Base-by-base conservation (phyloP, 169 alveolate genomes). In the Eimeria falciformis region DNA sequence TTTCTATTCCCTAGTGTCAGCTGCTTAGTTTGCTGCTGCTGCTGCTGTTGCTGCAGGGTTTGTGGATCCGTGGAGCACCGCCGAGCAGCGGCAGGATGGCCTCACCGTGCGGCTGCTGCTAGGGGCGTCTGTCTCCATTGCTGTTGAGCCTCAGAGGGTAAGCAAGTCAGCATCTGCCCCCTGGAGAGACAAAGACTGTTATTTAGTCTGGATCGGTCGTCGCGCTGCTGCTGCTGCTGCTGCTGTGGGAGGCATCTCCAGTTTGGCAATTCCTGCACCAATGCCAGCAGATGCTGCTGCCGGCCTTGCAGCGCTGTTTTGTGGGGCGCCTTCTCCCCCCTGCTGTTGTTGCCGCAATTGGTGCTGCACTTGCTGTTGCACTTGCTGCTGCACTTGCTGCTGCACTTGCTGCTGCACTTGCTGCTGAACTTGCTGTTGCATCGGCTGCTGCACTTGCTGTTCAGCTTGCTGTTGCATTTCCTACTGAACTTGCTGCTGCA, bases 71-170 rank as follows among this genome's bases (percentile, higher is more conserved):
- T 62, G 73, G 73, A n/a, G 73, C 29, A 62, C 33, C 73, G 37
- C 17, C 6, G 73, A 62, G 73, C 73, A 62, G 73, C 73, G 73
- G 40, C 73, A 62, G 73, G 73, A 62, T n/a, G 73, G 73, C 37
- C 73, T 62, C 37, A 12, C 25, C 14, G 73, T 62, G 73, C 17
- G 73, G 73, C 73, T 62, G 29, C 33, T 62, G 73, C 73, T 62
- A 29, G 73, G 73, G n/a, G 2, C 73, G 37, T 62, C 73, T n/a
- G 73, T 62, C 37, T 14, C 73, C 25, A n/a, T n/a, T 12, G 17
- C 73, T 7, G 73, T 62, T n/a, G 73, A 62, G 73, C 73, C 73
- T 14, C 73, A 3, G 25, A 14, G 73, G 29, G 73, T 62, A 29
- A 62, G 73, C 29, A 7, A 62, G 25, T 9, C 73, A 3, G n/a